phyloP scores from a whole-genome alignment of 257 asterid genomes.

The Ophiorrhiza pumila region DNA sequence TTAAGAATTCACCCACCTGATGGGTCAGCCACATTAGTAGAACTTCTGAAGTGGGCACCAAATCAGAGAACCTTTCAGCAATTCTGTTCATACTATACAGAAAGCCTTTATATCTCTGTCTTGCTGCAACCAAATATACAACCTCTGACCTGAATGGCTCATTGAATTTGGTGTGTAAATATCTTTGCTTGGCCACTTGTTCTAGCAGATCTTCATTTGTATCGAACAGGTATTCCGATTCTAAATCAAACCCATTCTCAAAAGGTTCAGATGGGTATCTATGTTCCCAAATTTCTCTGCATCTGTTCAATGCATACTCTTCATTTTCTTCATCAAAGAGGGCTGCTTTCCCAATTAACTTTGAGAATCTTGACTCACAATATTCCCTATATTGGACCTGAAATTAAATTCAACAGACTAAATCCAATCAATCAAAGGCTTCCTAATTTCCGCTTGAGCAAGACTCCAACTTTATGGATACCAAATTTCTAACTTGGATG shows the following conservation, averaged over 20 bases:
- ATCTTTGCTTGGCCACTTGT: slow-evolving; percentile 50
- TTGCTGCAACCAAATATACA: slow-evolving; percentile 79
- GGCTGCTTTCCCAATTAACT: slow-evolving; percentile 62
- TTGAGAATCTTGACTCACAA: slow-evolving; percentile 75
- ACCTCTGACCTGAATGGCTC: slow-evolving; percentile 71
- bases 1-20: slow-evolving; percentile 42
- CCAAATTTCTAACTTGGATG: neutral
- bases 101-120: slow-evolving; percentile 69
- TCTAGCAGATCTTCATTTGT: slow-evolving; percentile 45
- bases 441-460: neutral
- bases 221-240: slow-evolving; percentile 11
- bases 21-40: slow-evolving; percentile 82
- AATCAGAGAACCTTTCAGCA: slow-evolving; percentile 45
- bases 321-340: slow-evolving; percentile 78
- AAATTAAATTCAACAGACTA: neutral
- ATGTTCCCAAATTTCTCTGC: slow-evolving; percentile 68
- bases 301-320: slow-evolving; percentile 75
- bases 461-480: neutral
- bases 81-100: slow-evolving; percentile 55
- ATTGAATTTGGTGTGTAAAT: slow-evolving; percentile 37
- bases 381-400: slow-evolving; percentile 69
- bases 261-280: slow-evolving; percentile 70
- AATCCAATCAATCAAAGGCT: neutral
- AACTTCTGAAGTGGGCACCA: slow-evolving; percentile 83
- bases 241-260: slow-evolving; percentile 49